Conservation (phyloP, 345 rosid genomes). For the Syzygium grande region DNA sequence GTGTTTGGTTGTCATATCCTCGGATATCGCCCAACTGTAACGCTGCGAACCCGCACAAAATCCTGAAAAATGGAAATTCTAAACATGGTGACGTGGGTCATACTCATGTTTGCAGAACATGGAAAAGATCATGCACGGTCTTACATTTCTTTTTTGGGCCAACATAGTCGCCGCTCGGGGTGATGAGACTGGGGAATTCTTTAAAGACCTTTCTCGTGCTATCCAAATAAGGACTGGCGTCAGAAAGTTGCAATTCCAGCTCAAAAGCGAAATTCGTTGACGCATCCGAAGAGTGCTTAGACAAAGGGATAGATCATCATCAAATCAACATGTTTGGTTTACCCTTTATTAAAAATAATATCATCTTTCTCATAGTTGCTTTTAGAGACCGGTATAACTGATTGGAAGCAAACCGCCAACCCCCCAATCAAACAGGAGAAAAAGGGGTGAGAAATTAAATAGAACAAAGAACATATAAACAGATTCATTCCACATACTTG, state of each 20-base stretch:
- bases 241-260: slow-evolving; percentile 3
- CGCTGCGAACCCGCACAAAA: background rate
- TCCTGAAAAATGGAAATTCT: background rate
- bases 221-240: background rate
- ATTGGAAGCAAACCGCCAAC: background rate
- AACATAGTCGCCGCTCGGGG: background rate
- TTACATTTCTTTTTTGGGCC: background rate
- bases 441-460: background rate
- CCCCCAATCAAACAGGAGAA: background rate
- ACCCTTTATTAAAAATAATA: background rate
- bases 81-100: background rate
- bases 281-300: background rate
- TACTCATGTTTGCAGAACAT: background rate
- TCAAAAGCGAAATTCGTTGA: background rate
- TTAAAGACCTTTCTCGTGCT: background rate
- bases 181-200: background rate
- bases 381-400: background rate
- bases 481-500: background rate
- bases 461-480: background rate
- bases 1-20: background rate
- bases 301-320: background rate
- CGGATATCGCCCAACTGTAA: background rate
- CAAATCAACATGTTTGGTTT: background rate
- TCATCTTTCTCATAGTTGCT: background rate
- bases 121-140: background rate